Conservation (phyloP, 2,329 filamentous ascomycete genomes). For the Epichloe sylvatica region DNA sequence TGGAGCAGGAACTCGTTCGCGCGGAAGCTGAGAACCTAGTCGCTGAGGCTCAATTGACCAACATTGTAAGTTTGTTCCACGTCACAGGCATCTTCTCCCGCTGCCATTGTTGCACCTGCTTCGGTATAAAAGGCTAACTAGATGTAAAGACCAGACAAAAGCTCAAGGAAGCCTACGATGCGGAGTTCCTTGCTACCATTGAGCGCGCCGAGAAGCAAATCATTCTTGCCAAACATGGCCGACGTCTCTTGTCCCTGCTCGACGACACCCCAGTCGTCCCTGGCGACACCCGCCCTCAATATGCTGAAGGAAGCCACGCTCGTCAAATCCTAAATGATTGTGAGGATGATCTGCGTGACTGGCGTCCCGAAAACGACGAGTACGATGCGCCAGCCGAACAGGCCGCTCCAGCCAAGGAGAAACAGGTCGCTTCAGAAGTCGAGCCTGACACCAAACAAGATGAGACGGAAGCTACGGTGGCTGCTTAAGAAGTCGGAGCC, state of each 20-base stretch:
- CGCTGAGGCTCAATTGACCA: constrained; percentile 90
- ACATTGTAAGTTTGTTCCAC: constrained; percentile 52
- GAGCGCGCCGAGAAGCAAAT: constrained; percentile 96
- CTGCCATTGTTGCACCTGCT: not conserved
- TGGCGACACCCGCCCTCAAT: constrained; percentile 60
- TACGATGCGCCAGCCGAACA: constrained; percentile 13
- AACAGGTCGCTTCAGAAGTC: constrained; percentile 8
- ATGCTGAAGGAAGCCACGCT: constrained; percentile 51
- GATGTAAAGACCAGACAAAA: constrained; percentile 94
- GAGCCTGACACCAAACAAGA: not conserved
- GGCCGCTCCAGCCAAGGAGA: constrained; percentile 14
- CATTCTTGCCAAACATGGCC: constrained; percentile 81
- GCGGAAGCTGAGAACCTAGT: constrained; percentile 94
- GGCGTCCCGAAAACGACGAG: constrained; percentile 39
- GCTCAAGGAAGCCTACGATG: constrained; percentile 84
- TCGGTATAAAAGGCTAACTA: constrained; percentile 19
- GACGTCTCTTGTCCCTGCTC: constrained; percentile 68
- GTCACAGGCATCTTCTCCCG: not conserved
- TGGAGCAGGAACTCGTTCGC: constrained; percentile 92
- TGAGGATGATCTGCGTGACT: constrained; percentile 72
- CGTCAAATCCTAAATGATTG: constrained; percentile 84
- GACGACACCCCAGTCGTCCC: constrained; percentile 85
- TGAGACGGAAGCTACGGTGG: not conserved
- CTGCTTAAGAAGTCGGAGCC: not conserved
- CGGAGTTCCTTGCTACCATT: constrained; percentile 80